Evolutionary conservation across 2,329 filamentous ascomycete genomes (phyloP).

Genomic region (Cladophialophora exuberans): DNA sequence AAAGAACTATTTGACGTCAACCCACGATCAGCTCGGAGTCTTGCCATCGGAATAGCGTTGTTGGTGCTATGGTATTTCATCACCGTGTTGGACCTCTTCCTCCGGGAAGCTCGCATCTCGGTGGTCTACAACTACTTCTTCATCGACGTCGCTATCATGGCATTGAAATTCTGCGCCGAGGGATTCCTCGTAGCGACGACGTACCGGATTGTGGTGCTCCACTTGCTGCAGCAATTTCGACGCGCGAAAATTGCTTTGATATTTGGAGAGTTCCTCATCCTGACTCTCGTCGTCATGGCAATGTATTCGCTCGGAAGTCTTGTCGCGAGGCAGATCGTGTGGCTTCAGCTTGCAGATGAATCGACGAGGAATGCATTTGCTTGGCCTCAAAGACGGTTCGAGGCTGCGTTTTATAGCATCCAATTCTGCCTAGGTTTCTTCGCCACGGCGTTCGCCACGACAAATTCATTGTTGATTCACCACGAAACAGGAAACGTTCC

Average conservation of each 20-base stretch:
- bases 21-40: background rate
- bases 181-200: background rate
- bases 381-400: background rate
- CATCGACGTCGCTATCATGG: background rate
- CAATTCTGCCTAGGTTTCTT: background rate
- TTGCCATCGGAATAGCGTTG: background rate
- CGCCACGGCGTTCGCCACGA: background rate
- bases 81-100: background rate
- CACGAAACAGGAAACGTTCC: background rate
- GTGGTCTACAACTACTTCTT: background rate
- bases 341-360: background rate
- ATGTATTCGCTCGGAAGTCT: background rate
- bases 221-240: background rate
- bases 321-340: background rate
- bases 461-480: background rate
- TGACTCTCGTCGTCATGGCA: background rate
- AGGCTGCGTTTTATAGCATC: background rate
- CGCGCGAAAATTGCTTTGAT: background rate
- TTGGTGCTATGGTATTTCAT: background rate
- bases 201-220: background rate
- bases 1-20: background rate
- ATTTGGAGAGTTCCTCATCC: background rate
- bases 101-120: background rate
- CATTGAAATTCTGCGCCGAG: background rate
- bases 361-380: background rate